A percentile compares a stretch with the other conserved stretches of the same genome.
Evolutionary conservation across 176 grass and related monocot genomes (phyloP).

Genomic region (Zoysia pacifica): DNA sequence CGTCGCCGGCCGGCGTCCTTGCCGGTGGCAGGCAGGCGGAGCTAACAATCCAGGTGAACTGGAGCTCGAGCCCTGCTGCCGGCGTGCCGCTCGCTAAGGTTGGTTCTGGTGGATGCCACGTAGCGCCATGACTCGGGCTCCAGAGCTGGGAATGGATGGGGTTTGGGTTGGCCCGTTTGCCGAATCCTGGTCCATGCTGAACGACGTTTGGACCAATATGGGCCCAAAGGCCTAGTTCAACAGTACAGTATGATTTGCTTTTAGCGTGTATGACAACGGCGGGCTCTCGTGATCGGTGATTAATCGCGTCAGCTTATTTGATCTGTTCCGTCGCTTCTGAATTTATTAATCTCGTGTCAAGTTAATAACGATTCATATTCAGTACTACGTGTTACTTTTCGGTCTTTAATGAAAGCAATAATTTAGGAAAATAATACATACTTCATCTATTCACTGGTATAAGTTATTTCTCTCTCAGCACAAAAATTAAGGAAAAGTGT

Average conservation of each 20-base stretch:
- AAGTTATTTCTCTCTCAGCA: no score
- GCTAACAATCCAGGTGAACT: not conserved
- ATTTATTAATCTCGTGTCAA: not conserved
- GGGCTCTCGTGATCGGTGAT: constrained; percentile 38
- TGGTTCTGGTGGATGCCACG: constrained; percentile 24
- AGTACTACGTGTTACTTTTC: not conserved
- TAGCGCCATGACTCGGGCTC: not conserved
- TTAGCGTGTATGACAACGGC: constrained; percentile 18
- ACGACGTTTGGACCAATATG: not conserved
- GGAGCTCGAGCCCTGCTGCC: not conserved
- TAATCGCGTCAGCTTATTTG: not conserved
- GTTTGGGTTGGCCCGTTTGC: not conserved
- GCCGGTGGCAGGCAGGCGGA: not conserved
- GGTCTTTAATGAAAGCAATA: not conserved
- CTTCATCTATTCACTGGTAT: no score
- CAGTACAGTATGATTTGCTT: no score
- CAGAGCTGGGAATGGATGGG: not conserved
- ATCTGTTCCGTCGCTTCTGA: not conserved
- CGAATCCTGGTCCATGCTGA: not conserved
- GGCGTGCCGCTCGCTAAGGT: constrained; percentile 10
- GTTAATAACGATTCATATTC: not conserved
- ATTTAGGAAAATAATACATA: not conserved
- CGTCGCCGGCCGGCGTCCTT: not conserved
- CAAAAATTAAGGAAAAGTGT: no score
- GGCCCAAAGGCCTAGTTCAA: no score